These are phyloP conservation scores for Rhodotorula sp. DNA, from an alignment of 1,284 basidiomycete species.

Conservation along the genomic window DNA sequence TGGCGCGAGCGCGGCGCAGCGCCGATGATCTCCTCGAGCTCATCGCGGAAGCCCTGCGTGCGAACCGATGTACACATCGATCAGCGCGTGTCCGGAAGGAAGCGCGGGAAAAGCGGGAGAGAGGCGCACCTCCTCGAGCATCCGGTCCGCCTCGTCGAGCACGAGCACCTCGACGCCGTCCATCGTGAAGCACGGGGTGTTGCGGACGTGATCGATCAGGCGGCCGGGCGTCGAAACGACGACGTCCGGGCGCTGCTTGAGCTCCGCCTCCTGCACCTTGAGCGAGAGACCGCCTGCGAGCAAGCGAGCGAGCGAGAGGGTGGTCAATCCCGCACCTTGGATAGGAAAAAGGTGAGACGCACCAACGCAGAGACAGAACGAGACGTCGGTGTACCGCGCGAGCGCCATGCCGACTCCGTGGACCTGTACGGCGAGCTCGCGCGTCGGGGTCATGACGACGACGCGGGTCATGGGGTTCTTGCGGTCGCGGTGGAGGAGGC, in stretches of 20 bases:
- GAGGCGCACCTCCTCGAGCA: constrained; percentile 73
- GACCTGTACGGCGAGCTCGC: constrained; percentile 93
- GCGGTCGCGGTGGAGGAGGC: constrained; percentile 83
- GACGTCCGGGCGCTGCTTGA: constrained; percentile 85
- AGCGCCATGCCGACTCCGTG: constrained; percentile 85
- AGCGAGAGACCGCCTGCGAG: constrained; percentile 79
- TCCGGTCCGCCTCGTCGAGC: constrained; percentile 95
- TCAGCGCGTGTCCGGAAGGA: background rate
- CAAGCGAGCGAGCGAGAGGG: background rate
- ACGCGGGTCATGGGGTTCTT: constrained; percentile 85
- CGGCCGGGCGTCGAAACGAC: constrained; percentile 94
- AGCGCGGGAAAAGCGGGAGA: background rate
- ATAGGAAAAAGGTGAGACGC: constrained; percentile 45
- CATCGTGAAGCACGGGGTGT: constrained; percentile 89
- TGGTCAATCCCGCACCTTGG: constrained; percentile 7
- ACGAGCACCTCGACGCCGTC: constrained; percentile 92
- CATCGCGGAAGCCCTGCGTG: constrained; percentile 79
- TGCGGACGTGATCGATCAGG: constrained; percentile 93
- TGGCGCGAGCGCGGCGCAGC: constrained; percentile 85
- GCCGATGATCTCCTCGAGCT: constrained; percentile 88
- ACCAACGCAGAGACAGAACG: constrained; percentile 87
- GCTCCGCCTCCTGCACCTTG: constrained; percentile 81
- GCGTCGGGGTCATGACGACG: constrained; percentile 86
- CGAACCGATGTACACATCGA: background rate
- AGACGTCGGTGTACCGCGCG: constrained; percentile 81